Conservation (phyloP, 2,329 filamentous ascomycete genomes). For the Colletotrichum sansevieriae region DNA sequence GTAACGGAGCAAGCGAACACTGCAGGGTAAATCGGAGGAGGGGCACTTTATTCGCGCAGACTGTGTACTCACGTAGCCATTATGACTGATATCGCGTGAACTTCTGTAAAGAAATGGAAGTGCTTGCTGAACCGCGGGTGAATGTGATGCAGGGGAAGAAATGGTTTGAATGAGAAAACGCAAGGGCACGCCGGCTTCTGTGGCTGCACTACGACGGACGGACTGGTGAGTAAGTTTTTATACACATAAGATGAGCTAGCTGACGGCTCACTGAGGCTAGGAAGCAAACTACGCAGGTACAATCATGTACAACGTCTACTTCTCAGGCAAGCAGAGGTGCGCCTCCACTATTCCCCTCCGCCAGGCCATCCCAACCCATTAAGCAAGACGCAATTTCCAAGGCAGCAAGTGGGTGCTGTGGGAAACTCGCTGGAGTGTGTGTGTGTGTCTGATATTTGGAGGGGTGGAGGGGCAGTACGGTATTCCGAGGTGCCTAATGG, state of each 20-base stretch:
- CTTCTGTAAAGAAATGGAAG: background rate
- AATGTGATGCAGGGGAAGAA: background rate
- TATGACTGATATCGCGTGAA: background rate
- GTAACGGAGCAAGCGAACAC: background rate
- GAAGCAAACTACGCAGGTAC: no score
- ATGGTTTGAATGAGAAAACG: background rate
- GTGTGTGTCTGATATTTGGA: background rate
- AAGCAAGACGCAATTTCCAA: slow-evolving; percentile 18
- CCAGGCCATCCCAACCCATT: background rate
- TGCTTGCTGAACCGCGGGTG: background rate
- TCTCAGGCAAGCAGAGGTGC: background rate
- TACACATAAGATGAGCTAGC: background rate
- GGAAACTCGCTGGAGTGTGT: background rate
- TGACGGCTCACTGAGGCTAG: background rate
- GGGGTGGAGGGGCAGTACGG: background rate
- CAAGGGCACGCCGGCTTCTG: background rate
- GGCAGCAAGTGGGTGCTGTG: slow-evolving; percentile 15
- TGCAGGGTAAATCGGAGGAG: background rate
- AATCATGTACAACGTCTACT: background rate
- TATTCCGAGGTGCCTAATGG: background rate
- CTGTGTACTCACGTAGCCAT: slow-evolving; percentile 49
- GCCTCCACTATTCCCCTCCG: background rate
- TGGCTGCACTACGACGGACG: no score
- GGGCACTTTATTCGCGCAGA: background rate
- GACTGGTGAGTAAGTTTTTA: background rate